Evolutionary conservation across 441 rosid species (phyloP), one percentile per base, ranked within the genome.

Genomic region (Raphanus hybrid): DNA sequence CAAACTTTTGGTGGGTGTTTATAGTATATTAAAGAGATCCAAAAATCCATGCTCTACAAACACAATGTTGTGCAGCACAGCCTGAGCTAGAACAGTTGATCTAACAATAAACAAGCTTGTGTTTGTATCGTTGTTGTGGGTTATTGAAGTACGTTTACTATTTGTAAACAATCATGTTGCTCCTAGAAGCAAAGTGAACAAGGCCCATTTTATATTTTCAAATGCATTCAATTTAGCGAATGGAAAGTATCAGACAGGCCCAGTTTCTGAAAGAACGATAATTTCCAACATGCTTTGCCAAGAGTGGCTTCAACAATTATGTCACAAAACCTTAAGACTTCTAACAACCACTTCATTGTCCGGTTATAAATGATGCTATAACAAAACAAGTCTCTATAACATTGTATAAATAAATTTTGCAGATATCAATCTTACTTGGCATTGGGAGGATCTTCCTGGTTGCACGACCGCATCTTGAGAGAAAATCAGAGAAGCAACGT

Each of bases 161-260:
- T n/a, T n/a, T n/a, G 70, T 37, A 37, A 52, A 20, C 39, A 12
- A 23, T 35, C 39, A 64, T 64, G 26, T 20, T 64, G 9, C 26
- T 5, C 16, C 16, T 64, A 1, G 23, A 52, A 8, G 64, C 35
- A n/a, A 20, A 54, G 39, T 34, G 26, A 50, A 57, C 34, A 11
- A 39, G 45, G 59, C 77, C 66, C 58, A 57, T 26, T 66, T 23
- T 41, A 35, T 35, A 35, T 35, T 35, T 35, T 35, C 39, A 35
- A 35, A 35, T 35, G 8, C 8, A 6, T 35, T 35, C 39, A 6
- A 35, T 35, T 1, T 35, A 35, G 6, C 8, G 39, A 35, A 35
- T 35, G 39, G 39, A 2, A 35, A 35, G 39, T 35, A 35, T 35
- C 39, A 35, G 8, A 8, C 39, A 35, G 8, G 39, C 39, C 8